A percentile compares a stretch with the other conserved stretches of the same genome.
Evolutionary conservation across 169 alveolate genomes (phyloP).

Genomic region (Eimeria sp.): DNA sequence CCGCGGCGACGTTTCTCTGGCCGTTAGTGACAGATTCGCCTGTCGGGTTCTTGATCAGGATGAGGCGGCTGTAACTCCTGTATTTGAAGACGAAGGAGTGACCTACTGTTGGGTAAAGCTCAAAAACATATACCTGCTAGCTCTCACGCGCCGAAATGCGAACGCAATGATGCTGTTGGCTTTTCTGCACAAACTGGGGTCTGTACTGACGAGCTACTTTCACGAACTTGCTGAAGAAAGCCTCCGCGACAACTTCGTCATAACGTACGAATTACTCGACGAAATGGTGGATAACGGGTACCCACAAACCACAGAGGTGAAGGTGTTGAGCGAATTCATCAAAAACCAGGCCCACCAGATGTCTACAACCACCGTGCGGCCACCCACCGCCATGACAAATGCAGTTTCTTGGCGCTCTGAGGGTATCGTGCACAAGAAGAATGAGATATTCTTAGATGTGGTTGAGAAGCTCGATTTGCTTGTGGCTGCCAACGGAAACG

Average conservation of each 20-base stretch:
- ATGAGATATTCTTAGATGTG: conserved; percentile 99
- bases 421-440: conserved; percentile 98
- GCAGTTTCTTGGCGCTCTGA: conserved; percentile 97
- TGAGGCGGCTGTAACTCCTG: conserved; percentile 96
- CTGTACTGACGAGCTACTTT: conserved; percentile 97
- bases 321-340: conserved; percentile 96
- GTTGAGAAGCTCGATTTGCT: conserved; percentile 97
- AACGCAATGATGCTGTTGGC: conserved; percentile 91
- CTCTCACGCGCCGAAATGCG: conserved; percentile 89
- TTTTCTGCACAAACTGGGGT: conserved; percentile 92
- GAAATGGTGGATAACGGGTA: conserved; percentile 99
- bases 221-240: conserved; percentile 99
- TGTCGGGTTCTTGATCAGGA: conserved; percentile 93
- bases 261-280: conserved; percentile 99
- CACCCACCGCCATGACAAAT: conserved; percentile 97
- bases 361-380: conserved; percentile 90
- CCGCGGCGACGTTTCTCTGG: conserved; percentile 95
- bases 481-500: conserved; percentile 93
- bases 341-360: conserved; percentile 96
- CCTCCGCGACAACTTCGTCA: conserved; percentile 99
- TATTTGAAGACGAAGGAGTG: conserved; percentile 96
- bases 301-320: conserved; percentile 96
- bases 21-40: conserved; percentile 79
- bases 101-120: conserved; percentile 98
- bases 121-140: conserved; percentile 95